Base-by-base conservation (phyloP, 78 protist species). In the Cavenderia fasciculata region DNA sequence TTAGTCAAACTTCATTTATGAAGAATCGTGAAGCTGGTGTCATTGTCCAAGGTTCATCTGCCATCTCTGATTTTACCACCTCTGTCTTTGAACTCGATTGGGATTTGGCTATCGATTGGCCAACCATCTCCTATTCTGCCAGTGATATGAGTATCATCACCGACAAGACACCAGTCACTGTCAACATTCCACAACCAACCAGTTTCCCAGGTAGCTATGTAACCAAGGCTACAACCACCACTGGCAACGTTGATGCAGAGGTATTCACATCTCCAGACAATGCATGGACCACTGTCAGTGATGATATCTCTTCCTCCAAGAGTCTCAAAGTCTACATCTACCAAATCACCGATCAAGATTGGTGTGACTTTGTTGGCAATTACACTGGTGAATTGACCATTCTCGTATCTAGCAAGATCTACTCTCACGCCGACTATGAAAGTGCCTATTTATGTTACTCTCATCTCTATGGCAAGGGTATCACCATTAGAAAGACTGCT, bases 1-100 rank as follows among this genome's bases (percentile, higher is more conserved):
- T 38, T 41, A 65, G 85, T 70, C 38, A 86, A 33, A 92, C 87
- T 27, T 92, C 95, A 36, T 75, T 86, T 54, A 77, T 86, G 87
- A 76, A 76, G 74, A 86, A 92, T 44, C 70, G 95, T 73, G 95
- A 92, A 44, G 95, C 95, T 44, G 95, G 79, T 68, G 84, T 89
- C 6, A 54, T 74, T 23, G 75, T 72, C 33, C 34, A 16, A 29
- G 87, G 66, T 19, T n/a, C 69, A 27, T 4, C 23, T 18, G 21
- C 41, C 12, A 16, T 85, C 11, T 40, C 57, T 16, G 74, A 74
- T 31, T 63, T 86, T 8, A 59, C 70, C 1, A 51, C 70, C 10
- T 4, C 38, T 5, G 85, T 86, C 0, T 85, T 87, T 36, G 89
- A 86, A 36, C 54, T 34, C 21, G 95, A 92, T 74, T 92, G 92